Evolutionary conservation across 805 yeast species (phyloP), one percentile per base, ranked within the genome.

Genomic region (Schwanniomyces occidentalis): DNA sequence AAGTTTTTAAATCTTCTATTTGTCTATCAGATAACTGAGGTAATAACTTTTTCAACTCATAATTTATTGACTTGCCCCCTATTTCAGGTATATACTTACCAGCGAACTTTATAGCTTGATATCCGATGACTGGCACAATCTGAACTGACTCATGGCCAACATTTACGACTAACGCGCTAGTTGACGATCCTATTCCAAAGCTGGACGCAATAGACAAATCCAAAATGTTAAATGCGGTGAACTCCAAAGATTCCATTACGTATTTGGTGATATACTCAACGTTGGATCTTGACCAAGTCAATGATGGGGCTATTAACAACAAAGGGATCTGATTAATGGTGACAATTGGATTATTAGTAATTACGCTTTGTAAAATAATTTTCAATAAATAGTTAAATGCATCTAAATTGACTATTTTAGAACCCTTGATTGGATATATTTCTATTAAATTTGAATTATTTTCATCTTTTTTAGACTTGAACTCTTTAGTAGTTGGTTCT

Each of bases 81-180:
- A 54, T 47, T 12, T 45, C 44, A 1, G 63, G 58, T 18, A 82
- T 52, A 9, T 68, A 61, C 20, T 59, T 58, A 19, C 72, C 63
- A 4, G 88, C 81, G 44, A 76, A 76, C 19, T 71, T 69, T 35
- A 82, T 62, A 5, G 77, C 71, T 38, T 80, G 79, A 49, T 77
- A 87, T 42, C 85, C 93, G 19, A 85, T 59, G n/a, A 91, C 76
- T 3, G 96, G 93, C 8, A 81, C 71, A 16, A 91, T 69, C 54
- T 88, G 95, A 3, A 89, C 78, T 46, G 82, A 76, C 16, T 80
- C 76, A 42, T 68, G 65, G 13, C 97, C 97, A 30, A 91, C 71
- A 57, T 91, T 95, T 26, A 91, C 77, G 12, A 91, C 84, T 23
- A 84, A 63, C 1, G 89, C 73, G 41, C 80, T 84, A 24, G 80